Evolutionary conservation across 169 alveolate species (phyloP).

Genomic region (Cryptosporidium ubiquitum): DNA sequence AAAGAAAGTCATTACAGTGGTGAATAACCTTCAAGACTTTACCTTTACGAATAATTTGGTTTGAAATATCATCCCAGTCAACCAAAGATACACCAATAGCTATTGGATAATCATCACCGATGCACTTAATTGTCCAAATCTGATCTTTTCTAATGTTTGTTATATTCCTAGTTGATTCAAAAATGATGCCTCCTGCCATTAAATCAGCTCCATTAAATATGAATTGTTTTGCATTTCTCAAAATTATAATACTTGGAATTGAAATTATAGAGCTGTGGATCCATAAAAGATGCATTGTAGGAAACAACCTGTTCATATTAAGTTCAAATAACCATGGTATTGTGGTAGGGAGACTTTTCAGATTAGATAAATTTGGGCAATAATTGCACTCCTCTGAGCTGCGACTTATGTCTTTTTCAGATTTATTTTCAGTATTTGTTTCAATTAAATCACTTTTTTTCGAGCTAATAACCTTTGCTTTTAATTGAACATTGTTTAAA

Average conservation of each 20-base stretch:
- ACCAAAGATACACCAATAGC: conserved; percentile 60
- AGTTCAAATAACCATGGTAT: conserved; percentile 56
- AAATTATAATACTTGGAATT: conserved; percentile 16
- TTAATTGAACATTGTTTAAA: background rate
- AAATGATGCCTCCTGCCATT: conserved; percentile 48
- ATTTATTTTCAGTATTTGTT: background rate
- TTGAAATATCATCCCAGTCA: conserved; percentile 47
- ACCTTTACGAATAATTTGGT: conserved; percentile 4
- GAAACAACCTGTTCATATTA: background rate
- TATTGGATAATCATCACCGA: conserved; percentile 25
- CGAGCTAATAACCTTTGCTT: background rate
- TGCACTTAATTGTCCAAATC: conserved; percentile 49
- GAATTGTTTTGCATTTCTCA: conserved; percentile 18
- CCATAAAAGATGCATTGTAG: conserved; percentile 63
- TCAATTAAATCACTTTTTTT: background rate
- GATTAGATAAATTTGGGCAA: conserved; percentile 24
- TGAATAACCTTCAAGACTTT: conserved; percentile 34
- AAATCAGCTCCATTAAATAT: conserved; percentile 70
- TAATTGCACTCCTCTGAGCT: background rate
- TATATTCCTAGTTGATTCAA: background rate
- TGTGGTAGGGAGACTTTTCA: conserved; percentile 5
- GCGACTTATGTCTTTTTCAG: background rate
- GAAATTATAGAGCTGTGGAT: background rate
- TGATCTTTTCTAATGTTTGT: conserved; percentile 34
- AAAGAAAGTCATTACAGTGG: conserved; percentile 35